Conservation (phyloP, 257 asterid species). For the Lantana camara region DNA sequence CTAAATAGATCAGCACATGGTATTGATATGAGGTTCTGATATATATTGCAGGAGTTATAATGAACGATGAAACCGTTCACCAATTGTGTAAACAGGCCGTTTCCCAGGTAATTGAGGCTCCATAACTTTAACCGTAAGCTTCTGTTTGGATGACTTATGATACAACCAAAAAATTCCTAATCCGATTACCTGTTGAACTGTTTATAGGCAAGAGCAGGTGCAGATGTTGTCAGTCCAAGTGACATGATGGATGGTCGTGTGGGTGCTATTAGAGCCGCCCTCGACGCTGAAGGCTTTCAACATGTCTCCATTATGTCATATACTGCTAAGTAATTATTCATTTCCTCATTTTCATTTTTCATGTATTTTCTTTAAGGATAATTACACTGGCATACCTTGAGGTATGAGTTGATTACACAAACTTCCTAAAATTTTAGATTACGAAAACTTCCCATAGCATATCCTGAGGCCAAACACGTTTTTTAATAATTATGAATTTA, state of each 20-base stretch:
- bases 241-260: constrained; percentile 99
- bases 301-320: constrained; percentile 93
- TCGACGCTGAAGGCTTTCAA: constrained; percentile 88
- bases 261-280: constrained; percentile 91
- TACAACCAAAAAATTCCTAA: too few species aligned
- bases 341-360: neutral
- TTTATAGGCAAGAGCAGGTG: constrained; percentile 93
- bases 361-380: too few species aligned
- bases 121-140: neutral
- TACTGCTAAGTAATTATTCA: constrained; percentile 72
- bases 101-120: constrained; percentile 61
- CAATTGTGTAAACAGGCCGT: constrained; percentile 97
- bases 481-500: too few species aligned
- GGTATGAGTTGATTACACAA: too few species aligned
- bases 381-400: too few species aligned
- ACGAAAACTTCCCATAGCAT: too few species aligned
- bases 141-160: neutral
- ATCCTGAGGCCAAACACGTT: too few species aligned
- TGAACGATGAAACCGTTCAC: constrained; percentile 95
- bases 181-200: constrained; percentile 11
- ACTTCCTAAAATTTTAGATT: too few species aligned
- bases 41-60: constrained; percentile 80
- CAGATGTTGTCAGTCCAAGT: constrained; percentile 98
- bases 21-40: constrained; percentile 19
- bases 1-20: neutral